A percentile compares a stretch with the other conserved stretches of the same genome.
Conservation (phyloP, 768 basidiomycete species). For the Russula sp. region DNA sequence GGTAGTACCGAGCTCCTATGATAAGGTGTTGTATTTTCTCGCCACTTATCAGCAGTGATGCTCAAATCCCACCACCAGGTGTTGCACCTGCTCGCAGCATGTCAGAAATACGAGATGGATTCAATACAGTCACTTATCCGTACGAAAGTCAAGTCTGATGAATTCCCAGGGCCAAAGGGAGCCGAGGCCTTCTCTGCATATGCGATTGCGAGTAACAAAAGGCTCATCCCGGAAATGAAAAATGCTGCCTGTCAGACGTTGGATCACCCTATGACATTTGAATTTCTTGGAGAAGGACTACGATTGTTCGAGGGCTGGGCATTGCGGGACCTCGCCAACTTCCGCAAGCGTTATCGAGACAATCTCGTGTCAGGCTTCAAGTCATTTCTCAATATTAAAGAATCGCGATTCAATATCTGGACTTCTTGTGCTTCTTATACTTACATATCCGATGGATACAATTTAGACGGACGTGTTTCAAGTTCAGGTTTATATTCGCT, state of each 20-base stretch:
- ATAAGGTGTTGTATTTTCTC: neutral
- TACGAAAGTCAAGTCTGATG: neutral
- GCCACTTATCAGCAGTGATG: too few species aligned
- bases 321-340: neutral
- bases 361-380: neutral
- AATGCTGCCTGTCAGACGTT: neutral
- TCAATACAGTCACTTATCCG: constrained; percentile 5
- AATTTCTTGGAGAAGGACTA: neutral
- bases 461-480: too few species aligned
- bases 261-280: neutral
- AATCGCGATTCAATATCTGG: too few species aligned
- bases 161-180: neutral
- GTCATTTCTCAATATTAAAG: neutral
- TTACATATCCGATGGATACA: too few species aligned
- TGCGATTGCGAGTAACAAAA: neutral
- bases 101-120: constrained; percentile 33
- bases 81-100: constrained; percentile 22
- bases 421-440: too few species aligned
- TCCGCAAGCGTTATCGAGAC: neutral
- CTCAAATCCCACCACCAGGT: neutral
- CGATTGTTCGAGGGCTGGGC: neutral
- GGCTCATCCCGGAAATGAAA: neutral
- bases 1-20: constrained; percentile 2
- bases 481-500: too few species aligned
- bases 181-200: neutral